Evolutionary conservation across 371 early-diverging fungal species (phyloP).

Genomic region (Umbelopsis sp.): DNA sequence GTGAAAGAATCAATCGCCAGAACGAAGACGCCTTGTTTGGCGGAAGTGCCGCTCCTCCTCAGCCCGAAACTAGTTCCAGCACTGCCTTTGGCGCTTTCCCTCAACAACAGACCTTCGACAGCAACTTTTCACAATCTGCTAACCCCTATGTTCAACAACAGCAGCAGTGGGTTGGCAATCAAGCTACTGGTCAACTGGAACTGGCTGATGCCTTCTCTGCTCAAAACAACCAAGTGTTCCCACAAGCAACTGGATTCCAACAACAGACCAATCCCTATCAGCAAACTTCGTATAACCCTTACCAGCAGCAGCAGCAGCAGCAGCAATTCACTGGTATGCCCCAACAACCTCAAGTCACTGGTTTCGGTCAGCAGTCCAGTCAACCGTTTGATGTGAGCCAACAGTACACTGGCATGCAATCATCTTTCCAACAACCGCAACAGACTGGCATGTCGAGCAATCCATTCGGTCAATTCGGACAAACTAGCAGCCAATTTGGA

Average conservation of each 20-base stretch:
- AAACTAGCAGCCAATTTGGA: not conserved
- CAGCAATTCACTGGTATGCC: conserved; percentile 37
- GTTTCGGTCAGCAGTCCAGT: conserved; percentile 24
- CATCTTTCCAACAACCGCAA: conserved; percentile 24
- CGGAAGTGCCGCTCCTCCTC: not conserved
- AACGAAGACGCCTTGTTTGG: conserved; percentile 50
- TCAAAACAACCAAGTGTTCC: conserved; percentile 33
- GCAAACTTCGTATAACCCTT: conserved; percentile 47
- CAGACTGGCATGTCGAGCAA: conserved; percentile 26
- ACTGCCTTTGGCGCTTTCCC: conserved; percentile 26
- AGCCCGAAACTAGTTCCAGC: not conserved
- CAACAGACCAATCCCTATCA: conserved; percentile 33
- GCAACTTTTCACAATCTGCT: conserved; percentile 11
- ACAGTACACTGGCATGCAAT: conserved; percentile 12
- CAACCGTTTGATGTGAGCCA: not conserved
- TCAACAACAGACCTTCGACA: conserved; percentile 26
- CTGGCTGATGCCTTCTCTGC: conserved; percentile 27
- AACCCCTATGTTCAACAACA: conserved; percentile 59
- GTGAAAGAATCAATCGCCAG: conserved; percentile 21
- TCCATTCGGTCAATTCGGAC: conserved; percentile 25
- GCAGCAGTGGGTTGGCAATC: conserved; percentile 41
- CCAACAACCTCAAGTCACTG: conserved; percentile 22
- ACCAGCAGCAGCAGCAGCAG: conserved; percentile 35
- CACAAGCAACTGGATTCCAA: conserved; percentile 39
- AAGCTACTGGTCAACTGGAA: conserved; percentile 18